Evolutionary conservation across 2,329 filamentous ascomycete genomes (phyloP).

Genomic region (Scopulariopsis brevicaulis): DNA sequence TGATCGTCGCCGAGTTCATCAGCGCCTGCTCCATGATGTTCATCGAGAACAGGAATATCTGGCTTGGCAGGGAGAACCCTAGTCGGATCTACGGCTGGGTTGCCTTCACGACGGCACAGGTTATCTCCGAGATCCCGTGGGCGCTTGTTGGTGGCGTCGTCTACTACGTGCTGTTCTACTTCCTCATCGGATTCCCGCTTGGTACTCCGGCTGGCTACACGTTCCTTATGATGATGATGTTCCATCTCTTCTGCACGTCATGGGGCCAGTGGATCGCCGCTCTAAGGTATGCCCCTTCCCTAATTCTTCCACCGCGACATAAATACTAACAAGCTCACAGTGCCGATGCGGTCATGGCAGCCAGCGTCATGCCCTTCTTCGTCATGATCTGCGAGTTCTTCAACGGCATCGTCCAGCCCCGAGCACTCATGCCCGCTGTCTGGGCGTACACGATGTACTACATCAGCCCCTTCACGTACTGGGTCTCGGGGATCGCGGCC

Average conservation of each 20-base stretch:
- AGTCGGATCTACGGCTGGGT: constrained; percentile 69
- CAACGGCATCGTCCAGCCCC: constrained; percentile 40
- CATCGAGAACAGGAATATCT: constrained; percentile 60
- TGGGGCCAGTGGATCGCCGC: constrained; percentile 77
- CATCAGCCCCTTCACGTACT: neutral
- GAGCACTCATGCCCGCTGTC: constrained; percentile 47
- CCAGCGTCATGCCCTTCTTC: constrained; percentile 59
- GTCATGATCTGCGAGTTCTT: constrained; percentile 68
- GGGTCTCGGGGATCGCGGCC: constrained; percentile 43
- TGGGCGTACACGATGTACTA: constrained; percentile 52
- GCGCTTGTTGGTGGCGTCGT: constrained; percentile 52
- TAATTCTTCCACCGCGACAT: constrained; percentile 67
- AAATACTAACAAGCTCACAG: constrained; percentile 49
- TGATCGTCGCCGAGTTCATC: constrained; percentile 21
- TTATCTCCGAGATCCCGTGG: constrained; percentile 62
- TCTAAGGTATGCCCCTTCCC: constrained; percentile 51
- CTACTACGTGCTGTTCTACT: constrained; percentile 72
- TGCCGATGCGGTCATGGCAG: constrained; percentile 16
- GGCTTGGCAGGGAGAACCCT: constrained; percentile 53
- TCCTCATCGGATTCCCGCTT: constrained; percentile 56
- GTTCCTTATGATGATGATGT: constrained; percentile 68
- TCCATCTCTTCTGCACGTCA: constrained; percentile 63
- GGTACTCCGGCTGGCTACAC: constrained; percentile 60
- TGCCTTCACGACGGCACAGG: constrained; percentile 62
- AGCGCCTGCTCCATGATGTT: constrained; percentile 71